Percentiles rank a stretch among this genome's conserved stretches.
phyloP scores from a whole-genome alignment of 2,329 filamentous ascomycete genomes.

The Lasiodiplodia theobromae region DNA sequence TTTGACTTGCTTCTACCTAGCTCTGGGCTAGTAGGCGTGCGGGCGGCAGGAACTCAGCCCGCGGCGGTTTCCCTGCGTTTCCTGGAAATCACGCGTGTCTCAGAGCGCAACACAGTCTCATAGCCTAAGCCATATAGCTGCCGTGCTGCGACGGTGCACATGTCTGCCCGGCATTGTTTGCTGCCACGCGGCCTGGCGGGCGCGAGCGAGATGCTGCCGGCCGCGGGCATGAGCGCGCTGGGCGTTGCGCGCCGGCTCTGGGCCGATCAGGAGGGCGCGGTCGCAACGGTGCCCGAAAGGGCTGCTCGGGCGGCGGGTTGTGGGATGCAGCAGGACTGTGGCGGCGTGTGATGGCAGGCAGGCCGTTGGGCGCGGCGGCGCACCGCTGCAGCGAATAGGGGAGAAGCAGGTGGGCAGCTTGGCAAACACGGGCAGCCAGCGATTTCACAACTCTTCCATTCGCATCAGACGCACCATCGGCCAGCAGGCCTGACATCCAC shows the following conservation, averaged over 20 bases:
- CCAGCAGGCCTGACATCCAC: constrained; percentile 23
- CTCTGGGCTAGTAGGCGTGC: constrained; percentile 3
- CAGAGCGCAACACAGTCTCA: constrained; percentile 23
- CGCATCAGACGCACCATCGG: constrained; percentile 15
- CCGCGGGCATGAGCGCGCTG: constrained; percentile 9
- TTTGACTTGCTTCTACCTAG: neutral
- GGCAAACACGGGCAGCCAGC: neutral
- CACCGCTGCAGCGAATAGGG: constrained; percentile 24
- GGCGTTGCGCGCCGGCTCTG: constrained; percentile 1
- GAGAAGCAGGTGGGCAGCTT: constrained; percentile 1
- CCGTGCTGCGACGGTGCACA: neutral
- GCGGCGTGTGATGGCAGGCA: neutral
- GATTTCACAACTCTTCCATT: constrained; percentile 27
- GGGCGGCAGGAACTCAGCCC: constrained; percentile 12
- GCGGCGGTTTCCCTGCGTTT: constrained; percentile 2
- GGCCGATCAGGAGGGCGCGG: constrained; percentile 26
- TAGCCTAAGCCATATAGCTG: constrained; percentile 20
- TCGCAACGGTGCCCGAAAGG: constrained; percentile 21
- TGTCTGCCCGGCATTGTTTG: neutral
- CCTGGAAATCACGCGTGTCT: constrained; percentile 19
- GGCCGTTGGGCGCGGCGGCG: constrained; percentile 6
- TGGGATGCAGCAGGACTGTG: constrained; percentile 3
- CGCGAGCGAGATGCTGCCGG: neutral
- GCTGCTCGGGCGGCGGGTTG: neutral
- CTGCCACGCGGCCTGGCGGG: neutral